These are phyloP conservation scores for Sclerotiophoma versabilis DNA, from an alignment of 2,329 filamentous ascomycete species.

Conservation along the genomic window DNA sequence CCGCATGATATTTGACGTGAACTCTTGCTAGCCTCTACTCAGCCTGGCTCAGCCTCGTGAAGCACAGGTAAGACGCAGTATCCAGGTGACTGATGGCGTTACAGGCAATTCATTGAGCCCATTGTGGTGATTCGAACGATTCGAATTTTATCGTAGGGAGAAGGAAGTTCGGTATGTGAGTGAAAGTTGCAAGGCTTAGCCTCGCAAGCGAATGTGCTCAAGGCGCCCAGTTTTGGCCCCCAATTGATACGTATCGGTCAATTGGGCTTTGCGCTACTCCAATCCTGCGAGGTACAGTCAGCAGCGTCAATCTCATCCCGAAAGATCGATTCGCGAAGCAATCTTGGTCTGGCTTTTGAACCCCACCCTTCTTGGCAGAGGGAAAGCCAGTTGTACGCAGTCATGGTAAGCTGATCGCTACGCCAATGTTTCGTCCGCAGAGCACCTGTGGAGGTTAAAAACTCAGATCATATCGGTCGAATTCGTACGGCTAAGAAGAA, in stretches of 20 bases:
- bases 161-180: neutral
- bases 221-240: constrained; percentile 11
- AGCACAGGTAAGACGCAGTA: neutral
- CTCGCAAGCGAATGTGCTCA: neutral
- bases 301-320: neutral
- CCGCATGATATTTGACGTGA: constrained; percentile 2
- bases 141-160: neutral
- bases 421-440: no score
- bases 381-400: neutral
- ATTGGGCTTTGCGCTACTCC: neutral
- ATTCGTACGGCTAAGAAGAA: no score
- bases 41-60: neutral
- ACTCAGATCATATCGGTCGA: no score
- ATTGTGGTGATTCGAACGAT: neutral
- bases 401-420: no score
- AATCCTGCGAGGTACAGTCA: neutral
- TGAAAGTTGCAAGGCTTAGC: neutral
- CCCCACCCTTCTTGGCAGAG: neutral
- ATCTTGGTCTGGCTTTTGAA: neutral
- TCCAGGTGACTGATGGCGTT: no score
- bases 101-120: no score
- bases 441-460: no score
- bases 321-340: neutral
- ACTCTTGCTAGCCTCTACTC: neutral
- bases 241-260: neutral